Evolutionary conservation across 176 grass and related monocot species (phyloP).

Genomic region (Puccinellia tenuiflora): DNA sequence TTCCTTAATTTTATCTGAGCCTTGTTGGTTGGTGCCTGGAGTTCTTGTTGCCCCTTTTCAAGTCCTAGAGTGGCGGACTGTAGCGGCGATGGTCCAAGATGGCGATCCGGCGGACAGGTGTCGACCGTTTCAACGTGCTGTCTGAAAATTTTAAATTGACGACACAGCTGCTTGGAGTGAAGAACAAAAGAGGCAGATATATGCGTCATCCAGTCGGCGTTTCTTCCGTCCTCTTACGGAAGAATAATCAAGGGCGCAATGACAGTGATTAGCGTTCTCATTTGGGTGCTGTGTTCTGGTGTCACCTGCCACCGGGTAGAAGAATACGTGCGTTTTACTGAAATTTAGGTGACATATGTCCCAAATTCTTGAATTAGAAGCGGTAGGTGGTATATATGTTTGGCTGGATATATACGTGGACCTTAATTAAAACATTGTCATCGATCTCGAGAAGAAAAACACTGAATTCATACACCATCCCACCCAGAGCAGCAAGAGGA

Average conservation of each 20-base stretch:
- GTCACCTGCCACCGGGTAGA: neutral
- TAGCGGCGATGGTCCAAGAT: neutral
- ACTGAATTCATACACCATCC: neutral
- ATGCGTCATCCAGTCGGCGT: slow-evolving; percentile 4
- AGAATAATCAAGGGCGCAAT: neutral
- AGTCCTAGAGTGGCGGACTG: neutral
- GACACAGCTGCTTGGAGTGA: neutral
- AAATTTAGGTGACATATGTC: neutral
- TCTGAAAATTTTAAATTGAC: neutral
- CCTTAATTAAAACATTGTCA: too few relatives aligned
- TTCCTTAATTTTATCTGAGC: neutral
- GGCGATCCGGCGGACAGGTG: neutral
- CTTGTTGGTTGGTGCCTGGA: neutral
- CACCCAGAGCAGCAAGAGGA: neutral
- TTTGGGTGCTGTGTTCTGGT: neutral
- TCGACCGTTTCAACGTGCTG: neutral
- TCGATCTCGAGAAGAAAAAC: neutral
- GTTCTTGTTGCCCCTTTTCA: neutral
- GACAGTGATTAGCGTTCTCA: neutral
- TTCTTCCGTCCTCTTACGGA: neutral
- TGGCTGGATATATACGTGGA: too few relatives aligned
- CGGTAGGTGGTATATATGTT: too few relatives aligned
- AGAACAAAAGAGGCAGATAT: neutral
- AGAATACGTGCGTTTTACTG: neutral
- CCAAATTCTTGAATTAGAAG: neutral